phyloP scores from a whole-genome alignment of 176 grass and related monocot genomes.

The barley (Hordeum vulgare) region DNA sequence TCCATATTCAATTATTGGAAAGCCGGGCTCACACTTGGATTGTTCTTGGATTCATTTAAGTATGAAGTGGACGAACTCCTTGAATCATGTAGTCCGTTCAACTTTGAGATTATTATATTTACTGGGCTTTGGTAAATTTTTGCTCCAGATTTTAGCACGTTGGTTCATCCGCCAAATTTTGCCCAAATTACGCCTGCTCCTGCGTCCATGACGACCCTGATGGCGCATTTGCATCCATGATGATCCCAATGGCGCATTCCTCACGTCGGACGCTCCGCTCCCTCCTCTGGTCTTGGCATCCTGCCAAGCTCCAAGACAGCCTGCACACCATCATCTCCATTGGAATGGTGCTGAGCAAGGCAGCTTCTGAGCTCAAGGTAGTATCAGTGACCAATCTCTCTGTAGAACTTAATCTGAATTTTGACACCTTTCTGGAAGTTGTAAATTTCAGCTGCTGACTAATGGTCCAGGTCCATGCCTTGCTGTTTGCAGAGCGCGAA shows the following conservation, averaged over 20 bases:
- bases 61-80: constrained; percentile 62
- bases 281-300: constrained; percentile 34
- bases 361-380: constrained; percentile 38
- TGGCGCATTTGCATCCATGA: constrained; percentile 1
- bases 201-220: background rate
- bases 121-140: constrained; percentile 37
- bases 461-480: background rate
- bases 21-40: constrained; percentile 76
- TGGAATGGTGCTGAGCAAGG: constrained; percentile 16
- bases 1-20: constrained; percentile 94
- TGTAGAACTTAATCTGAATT: background rate
- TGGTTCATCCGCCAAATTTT: background rate
- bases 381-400: background rate
- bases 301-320: constrained; percentile 1
- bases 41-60: constrained; percentile 91
- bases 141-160: background rate
- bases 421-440: background rate
- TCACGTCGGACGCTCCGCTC: constrained; percentile 49
- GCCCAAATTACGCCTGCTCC: constrained; percentile 20
- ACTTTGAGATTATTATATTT: constrained; percentile 61
- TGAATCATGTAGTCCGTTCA: constrained; percentile 67
- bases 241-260: constrained; percentile 9
- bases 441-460: background rate
- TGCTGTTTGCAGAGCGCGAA: constrained; percentile 33
- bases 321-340: constrained; percentile 26